Evolutionary conservation across 139 green algal genomes (phyloP).

Genomic region (Axilococcus clingmanii): DNA sequence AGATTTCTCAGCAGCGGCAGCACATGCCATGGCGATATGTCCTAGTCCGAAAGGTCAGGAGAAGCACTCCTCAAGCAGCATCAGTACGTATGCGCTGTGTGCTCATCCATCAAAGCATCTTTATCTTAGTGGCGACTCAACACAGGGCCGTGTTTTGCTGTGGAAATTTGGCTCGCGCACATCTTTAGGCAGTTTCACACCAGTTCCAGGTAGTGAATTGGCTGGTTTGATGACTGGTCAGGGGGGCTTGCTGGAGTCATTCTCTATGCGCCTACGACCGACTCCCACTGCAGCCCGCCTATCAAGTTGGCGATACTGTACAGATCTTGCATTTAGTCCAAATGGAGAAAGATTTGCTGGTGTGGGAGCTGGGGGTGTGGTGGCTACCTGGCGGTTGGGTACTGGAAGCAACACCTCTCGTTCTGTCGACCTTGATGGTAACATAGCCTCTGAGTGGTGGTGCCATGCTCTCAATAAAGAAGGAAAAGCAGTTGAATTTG

Average conservation of each 20-base stretch:
- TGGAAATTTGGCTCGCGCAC: constrained; percentile 42
- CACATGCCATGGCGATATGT: constrained; percentile 7
- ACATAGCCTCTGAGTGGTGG: constrained; percentile 65
- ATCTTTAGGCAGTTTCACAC: constrained; percentile 35
- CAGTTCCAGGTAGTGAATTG: constrained; percentile 10
- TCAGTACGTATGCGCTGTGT: constrained; percentile 2
- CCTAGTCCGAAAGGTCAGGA: not conserved
- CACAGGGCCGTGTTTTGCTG: constrained; percentile 43
- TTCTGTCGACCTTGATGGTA: constrained; percentile 27
- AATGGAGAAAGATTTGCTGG: constrained; percentile 59
- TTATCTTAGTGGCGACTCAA: constrained; percentile 24
- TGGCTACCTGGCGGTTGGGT: constrained; percentile 65
- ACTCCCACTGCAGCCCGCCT: not conserved
- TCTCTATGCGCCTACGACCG: not conserved
- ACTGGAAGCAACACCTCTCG: constrained; percentile 8
- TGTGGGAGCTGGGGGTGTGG: constrained; percentile 59
- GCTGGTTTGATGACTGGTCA: not conserved
- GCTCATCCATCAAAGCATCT: constrained; percentile 19
- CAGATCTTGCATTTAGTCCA: constrained; percentile 40
- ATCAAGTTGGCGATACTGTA: constrained; percentile 11
- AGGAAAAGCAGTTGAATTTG: constrained; percentile 41
- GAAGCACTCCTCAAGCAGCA: not conserved
- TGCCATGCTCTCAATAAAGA: constrained; percentile 45
- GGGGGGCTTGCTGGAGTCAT: constrained; percentile 3
- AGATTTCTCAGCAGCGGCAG: constrained; percentile 1